Percentiles rank a stretch among this genome's conserved stretches.
These are phyloP conservation scores for Eimeria nieschulzi DNA, from an alignment of 169 alveolate genomes.

Conservation along the genomic window DNA sequence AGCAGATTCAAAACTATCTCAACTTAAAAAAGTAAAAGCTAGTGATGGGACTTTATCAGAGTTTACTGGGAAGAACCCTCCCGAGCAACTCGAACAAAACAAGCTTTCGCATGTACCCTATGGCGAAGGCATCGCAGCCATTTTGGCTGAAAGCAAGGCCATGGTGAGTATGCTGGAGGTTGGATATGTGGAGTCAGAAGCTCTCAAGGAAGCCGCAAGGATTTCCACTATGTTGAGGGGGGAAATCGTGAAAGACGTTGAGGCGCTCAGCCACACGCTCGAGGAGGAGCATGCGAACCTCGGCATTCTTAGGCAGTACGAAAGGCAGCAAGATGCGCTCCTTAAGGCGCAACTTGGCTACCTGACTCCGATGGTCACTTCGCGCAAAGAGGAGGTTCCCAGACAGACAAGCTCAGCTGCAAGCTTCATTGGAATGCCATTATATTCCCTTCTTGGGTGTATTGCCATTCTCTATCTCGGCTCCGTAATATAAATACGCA, in stretches of 20 bases:
- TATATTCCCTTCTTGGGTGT: neutral
- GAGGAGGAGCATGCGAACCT: conserved; percentile 20
- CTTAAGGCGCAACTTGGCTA: conserved; percentile 30
- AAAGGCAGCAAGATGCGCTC: conserved; percentile 6
- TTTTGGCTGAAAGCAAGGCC: neutral
- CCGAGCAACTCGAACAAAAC: too few relatives aligned
- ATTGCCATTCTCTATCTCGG: neutral
- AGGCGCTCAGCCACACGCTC: neutral
- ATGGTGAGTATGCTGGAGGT: neutral
- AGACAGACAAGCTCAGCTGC: neutral
- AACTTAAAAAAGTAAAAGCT: too few relatives aligned
- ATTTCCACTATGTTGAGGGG: neutral
- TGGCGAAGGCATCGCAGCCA: neutral
- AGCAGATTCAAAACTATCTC: too few relatives aligned
- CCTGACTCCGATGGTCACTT: neutral
- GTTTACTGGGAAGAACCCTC: too few relatives aligned
- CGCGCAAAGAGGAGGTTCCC: neutral
- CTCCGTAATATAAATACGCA: too few relatives aligned
- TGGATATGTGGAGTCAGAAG: neutral
- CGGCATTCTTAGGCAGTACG: neutral
- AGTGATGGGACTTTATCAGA: too few relatives aligned
- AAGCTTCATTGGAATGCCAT: neutral
- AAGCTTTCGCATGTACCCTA: neutral
- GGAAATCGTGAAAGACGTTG: conserved; percentile 15
- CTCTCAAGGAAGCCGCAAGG: conserved; percentile 26